A percentile compares a stretch with the other conserved stretches of the same genome.
phyloP scores from a whole-genome alignment of 2,329 filamentous ascomycete species.

The Sclerotinia glacialis region DNA sequence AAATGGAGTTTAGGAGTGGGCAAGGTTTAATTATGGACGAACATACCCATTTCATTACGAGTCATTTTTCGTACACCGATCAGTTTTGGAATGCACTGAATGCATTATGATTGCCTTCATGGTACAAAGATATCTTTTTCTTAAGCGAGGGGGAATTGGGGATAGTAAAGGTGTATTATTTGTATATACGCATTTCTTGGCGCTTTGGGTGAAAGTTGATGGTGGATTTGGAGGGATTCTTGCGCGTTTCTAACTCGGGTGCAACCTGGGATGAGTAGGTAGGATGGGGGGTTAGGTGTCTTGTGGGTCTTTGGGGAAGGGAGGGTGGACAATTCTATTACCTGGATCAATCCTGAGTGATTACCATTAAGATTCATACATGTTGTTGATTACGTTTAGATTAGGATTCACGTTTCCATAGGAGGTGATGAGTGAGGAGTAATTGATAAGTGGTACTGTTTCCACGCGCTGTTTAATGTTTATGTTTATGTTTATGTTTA shows the following conservation, averaged over 20 bases:
- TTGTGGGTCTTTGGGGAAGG: not conserved
- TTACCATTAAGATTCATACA: not conserved
- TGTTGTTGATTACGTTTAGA: not conserved
- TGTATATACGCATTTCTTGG: slow-evolving; percentile 19
- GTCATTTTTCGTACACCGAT: not conserved
- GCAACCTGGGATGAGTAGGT: not conserved
- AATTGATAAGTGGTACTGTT: not conserved
- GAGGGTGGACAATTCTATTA: not conserved
- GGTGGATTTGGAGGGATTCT: not conserved
- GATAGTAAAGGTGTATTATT: slow-evolving; percentile 6
- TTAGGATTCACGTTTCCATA: too few species aligned
- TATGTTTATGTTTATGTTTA: too few species aligned
- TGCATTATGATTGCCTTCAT: slow-evolving; percentile 1
- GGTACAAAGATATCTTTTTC: not conserved
- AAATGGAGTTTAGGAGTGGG: slow-evolving; percentile 11
- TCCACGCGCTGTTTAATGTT: too few species aligned
- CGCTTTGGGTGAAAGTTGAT: slow-evolving; percentile 1
- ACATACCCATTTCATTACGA: slow-evolving; percentile 14
- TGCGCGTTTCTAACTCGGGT: not conserved
- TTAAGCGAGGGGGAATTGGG: not conserved
- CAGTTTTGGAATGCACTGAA: slow-evolving; percentile 1
- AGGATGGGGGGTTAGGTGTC: not conserved
- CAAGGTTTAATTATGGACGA: slow-evolving; percentile 2
- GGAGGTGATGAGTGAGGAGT: too few species aligned
- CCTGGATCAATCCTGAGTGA: not conserved